Evolutionary conservation across 129 eudicot species (phyloP).

Genomic region (Tagetes patula): DNA sequence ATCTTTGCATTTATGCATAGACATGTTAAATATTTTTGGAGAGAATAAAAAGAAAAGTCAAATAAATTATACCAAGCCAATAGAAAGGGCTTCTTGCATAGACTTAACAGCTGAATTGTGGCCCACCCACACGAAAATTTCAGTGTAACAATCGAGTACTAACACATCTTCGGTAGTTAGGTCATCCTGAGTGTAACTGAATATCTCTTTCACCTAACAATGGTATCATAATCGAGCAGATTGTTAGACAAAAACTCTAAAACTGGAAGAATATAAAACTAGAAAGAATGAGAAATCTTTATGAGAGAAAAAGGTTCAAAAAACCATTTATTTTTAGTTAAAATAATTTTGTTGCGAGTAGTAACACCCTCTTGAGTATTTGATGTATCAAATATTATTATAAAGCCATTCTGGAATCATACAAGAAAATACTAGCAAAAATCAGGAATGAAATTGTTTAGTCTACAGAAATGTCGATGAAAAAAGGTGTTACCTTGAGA

Average conservation of each 20-base stretch:
- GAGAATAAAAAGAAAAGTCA: neutral
- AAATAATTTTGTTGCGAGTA: neutral
- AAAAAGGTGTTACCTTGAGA: conserved; percentile 48
- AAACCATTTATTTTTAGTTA: neutral
- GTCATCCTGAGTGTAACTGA: conserved; percentile 69
- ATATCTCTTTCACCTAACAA: conserved; percentile 67
- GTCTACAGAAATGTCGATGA: neutral
- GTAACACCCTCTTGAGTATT: neutral
- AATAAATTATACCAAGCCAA: conserved; percentile 52
- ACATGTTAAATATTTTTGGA: neutral
- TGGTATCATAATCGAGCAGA: neutral
- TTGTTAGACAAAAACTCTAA: neutral
- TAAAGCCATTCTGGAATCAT: neutral
- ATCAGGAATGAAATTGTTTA: neutral
- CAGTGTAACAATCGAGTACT: conserved; percentile 57
- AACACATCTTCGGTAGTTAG: conserved; percentile 71
- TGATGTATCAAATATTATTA: conserved; percentile 2
- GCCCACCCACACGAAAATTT: conserved; percentile 71
- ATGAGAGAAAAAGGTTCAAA: neutral
- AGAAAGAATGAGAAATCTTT: neutral
- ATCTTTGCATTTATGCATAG: neutral
- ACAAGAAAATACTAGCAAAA: neutral
- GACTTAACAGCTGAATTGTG: conserved; percentile 41
- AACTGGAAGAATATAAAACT: neutral
- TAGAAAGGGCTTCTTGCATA: conserved; percentile 55